Conservation (phyloP, 2,329 filamentous ascomycete genomes). For the Phialophora macrospora region DNA sequence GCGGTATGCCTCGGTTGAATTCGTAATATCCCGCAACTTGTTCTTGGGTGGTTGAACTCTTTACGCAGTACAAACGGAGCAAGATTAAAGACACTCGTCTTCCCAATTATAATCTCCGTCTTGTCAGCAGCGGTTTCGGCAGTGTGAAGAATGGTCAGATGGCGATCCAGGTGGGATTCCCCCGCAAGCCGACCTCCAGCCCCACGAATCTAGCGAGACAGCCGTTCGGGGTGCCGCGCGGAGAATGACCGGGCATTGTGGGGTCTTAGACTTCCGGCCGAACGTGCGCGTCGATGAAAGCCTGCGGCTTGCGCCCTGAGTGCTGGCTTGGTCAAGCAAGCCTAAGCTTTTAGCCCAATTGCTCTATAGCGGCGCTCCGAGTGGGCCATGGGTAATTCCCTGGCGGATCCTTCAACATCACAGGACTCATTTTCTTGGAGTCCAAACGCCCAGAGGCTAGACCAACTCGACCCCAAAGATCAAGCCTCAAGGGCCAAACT, state of each 20-base stretch:
- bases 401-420: background rate
- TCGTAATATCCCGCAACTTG: background rate
- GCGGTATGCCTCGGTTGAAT: background rate
- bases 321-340: constrained; percentile 4
- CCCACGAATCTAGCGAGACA: constrained; percentile 13
- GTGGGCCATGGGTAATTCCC: constrained; percentile 9
- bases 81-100: constrained; percentile 1
- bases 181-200: constrained; percentile 17
- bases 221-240: constrained; percentile 10
- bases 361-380: background rate
- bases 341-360: constrained; percentile 17
- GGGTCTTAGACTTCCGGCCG: constrained; percentile 20
- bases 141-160: constrained; percentile 12
- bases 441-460: background rate
- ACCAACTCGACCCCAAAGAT: background rate
- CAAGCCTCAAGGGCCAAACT: constrained; percentile 4
- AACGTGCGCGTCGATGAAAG: background rate
- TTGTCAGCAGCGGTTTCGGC: constrained; percentile 14
- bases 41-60: background rate
- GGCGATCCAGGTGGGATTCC: constrained; percentile 17
- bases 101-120: constrained; percentile 12
- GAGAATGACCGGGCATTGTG: constrained; percentile 21
- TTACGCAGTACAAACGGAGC: background rate
- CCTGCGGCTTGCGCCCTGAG: background rate
- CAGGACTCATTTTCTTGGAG: background rate